Evolutionary conservation across 2,329 filamentous ascomycete genomes (phyloP).

Genomic region (Hirsutella thompsonii): DNA sequence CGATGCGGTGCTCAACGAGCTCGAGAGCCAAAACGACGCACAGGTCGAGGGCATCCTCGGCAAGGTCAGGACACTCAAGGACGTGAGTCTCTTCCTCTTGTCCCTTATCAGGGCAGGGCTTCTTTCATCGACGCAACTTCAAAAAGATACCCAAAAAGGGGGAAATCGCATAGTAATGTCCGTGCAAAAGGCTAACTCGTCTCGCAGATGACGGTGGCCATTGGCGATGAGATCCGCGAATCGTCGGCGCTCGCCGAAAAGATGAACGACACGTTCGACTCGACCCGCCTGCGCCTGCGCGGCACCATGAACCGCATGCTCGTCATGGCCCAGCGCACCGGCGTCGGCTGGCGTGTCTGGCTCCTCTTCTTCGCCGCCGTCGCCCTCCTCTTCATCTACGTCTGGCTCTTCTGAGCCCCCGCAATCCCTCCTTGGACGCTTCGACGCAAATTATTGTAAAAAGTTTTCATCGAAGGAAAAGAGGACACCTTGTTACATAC

Average conservation of each 20-base stretch:
- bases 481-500: no score
- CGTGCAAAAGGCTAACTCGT: no score
- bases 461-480: no score
- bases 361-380: slow-evolving; percentile 77
- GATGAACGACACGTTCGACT: slow-evolving; percentile 93
- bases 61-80: slow-evolving; percentile 81
- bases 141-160: no score
- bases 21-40: slow-evolving; percentile 90
- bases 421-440: neutral
- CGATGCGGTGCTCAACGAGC: slow-evolving; percentile 78
- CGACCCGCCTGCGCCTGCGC: slow-evolving; percentile 63
- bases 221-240: slow-evolving; percentile 90
- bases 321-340: slow-evolving; percentile 84
- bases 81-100: slow-evolving; percentile 43
- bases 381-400: slow-evolving; percentile 73
- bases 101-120: neutral
- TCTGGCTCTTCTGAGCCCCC: slow-evolving; percentile 64
- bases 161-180: no score
- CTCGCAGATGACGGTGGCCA: slow-evolving; percentile 73
- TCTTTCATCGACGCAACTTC: no score
- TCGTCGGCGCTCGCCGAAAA: slow-evolving; percentile 79
- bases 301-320: slow-evolving; percentile 98
- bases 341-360: slow-evolving; percentile 95
- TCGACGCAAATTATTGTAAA: no score
- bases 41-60: slow-evolving; percentile 83